Conservation (phyloP, 495 filamentous ascomycete species). For the Rusavskia elegans region DNA sequence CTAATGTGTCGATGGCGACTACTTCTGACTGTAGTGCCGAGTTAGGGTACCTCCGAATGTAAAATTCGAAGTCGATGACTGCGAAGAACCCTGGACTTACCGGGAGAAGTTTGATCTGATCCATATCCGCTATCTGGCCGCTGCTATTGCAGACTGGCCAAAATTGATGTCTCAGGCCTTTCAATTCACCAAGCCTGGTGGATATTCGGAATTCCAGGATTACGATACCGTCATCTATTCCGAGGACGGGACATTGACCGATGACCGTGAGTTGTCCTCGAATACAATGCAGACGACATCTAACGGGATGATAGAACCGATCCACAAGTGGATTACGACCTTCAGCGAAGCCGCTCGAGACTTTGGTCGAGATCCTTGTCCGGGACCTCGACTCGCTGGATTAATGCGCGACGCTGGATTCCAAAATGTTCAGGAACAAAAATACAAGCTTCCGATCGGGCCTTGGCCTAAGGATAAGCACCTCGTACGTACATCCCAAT, state of each 20-base stretch:
- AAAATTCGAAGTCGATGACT: conserved; percentile 47
- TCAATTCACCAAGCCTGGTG: conserved; percentile 16
- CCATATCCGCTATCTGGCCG: conserved; percentile 30
- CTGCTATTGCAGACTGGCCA: conserved; percentile 34
- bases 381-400: conserved; percentile 6
- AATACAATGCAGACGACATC: no score
- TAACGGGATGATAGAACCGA: background rate
- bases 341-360: background rate
- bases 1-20: no score
- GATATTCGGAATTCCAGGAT: conserved; percentile 17
- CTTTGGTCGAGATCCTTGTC: conserved; percentile 3
- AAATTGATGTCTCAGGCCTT: conserved; percentile 18
- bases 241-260: conserved; percentile 11
- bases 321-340: background rate
- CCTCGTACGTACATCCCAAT: conserved; percentile 4
- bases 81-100: conserved; percentile 30
- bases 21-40: background rate
- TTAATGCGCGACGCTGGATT: conserved; percentile 15
- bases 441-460: conserved; percentile 13
- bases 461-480: conserved; percentile 17
- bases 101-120: conserved; percentile 35
- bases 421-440: conserved; percentile 8
- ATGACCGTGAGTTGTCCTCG: background rate
- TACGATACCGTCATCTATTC: conserved; percentile 14
- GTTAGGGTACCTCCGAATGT: conserved; percentile 37